Conservation (phyloP, 2,329 filamentous ascomycete genomes). For the Trichoderma lentiforme region DNA sequence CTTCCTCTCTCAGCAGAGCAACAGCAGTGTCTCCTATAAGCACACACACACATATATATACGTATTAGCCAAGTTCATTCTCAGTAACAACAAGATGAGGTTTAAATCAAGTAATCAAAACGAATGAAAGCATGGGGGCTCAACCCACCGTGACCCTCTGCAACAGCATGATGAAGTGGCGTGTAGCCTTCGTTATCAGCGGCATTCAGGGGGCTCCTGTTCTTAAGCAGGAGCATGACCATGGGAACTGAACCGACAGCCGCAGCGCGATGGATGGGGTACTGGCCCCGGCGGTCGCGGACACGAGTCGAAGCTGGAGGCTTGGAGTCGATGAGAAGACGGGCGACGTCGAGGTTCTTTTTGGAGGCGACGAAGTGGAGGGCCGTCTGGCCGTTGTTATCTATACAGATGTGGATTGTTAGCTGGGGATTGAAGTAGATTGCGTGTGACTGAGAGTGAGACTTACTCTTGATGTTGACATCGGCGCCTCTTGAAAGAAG, state of each 20-base stretch:
- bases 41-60: neutral
- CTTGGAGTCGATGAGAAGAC: constrained; percentile 69
- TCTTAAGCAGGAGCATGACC: constrained; percentile 72
- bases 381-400: constrained; percentile 73
- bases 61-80: neutral
- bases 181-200: constrained; percentile 81
- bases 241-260: constrained; percentile 88
- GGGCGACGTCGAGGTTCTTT: constrained; percentile 76
- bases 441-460: neutral
- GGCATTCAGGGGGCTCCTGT: constrained; percentile 77
- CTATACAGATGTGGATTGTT: constrained; percentile 35
- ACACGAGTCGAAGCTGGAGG: constrained; percentile 70
- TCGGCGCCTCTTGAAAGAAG: constrained; percentile 69
- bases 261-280: constrained; percentile 86
- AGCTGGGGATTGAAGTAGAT: neutral
- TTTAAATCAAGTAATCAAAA: neutral
- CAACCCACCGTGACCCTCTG: constrained; percentile 64
- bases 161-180: constrained; percentile 82
- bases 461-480: constrained; percentile 66
- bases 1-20: constrained; percentile 76
- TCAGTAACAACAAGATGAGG: neutral
- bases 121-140: neutral
- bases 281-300: constrained; percentile 83
- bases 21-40: constrained; percentile 70
- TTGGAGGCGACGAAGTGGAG: constrained; percentile 93